Base-by-base conservation (phyloP, 1,139 yeast species). In the Diutina siamensis region DNA sequence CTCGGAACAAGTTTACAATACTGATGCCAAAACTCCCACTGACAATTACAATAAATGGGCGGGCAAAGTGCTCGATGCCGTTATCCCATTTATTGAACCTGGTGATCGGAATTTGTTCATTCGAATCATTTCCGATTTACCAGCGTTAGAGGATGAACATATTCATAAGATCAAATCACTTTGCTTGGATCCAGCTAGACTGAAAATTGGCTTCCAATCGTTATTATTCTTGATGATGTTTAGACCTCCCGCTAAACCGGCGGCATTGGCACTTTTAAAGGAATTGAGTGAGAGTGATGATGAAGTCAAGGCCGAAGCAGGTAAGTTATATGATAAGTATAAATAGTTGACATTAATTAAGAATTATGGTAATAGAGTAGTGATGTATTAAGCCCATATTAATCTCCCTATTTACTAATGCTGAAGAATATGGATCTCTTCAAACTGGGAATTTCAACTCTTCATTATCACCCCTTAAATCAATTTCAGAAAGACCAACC, bases 101-200 rank as follows among this genome's bases (percentile, higher is more conserved):
- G 71, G 72, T 15, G 97, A 92, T 61, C 71, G 94, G 47, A 83
- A 84, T 54, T 69, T 82, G 21, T 88, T 92, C 55, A 77, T 92
- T 48, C 70, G 98, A 46, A 67, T 89, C 46, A 67, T 89, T 47
- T 83, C 95, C 51, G 98, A 92, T 56, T 65, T 94, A 48, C 98
- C 99, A 1, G 79, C 71, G 45, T 68, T 94, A 48, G 74, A 81
- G 50, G 68, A 68, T 35, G 74, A 68, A 1, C 71, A 86, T 52
- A 78, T 92, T 1, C 62, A 65, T 25, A 76, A 80, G 49, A 73
- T 92, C 47, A 77, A 78, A 55, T 78, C 94, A 8, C 65, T 92
- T 25, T 85, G 97, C 59, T 67, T 77, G 47, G 98, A 94, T 59
- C 97, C 98, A 0, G 82, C 78, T 32, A 74, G 97, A 60, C 71